Evolutionary conservation across 176 grass and related monocot species (phyloP).

Genomic region (Pharus latifolius): DNA sequence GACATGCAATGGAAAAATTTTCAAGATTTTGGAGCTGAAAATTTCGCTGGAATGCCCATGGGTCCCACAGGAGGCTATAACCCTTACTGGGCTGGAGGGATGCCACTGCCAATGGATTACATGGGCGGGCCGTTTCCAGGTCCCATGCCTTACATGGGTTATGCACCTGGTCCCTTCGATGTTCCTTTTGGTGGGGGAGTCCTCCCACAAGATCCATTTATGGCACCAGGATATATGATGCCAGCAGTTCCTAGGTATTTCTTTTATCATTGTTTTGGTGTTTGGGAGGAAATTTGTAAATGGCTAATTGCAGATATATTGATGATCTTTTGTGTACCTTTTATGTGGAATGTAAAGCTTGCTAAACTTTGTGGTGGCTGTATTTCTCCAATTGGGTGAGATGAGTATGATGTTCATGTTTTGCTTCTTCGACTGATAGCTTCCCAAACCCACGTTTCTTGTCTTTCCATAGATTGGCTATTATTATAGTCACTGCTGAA

Average conservation of each 20-base stretch:
- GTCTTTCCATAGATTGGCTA: background rate
- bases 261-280: slow-evolving; percentile 3
- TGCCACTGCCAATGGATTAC: slow-evolving; percentile 81
- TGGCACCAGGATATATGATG: slow-evolving; percentile 79
- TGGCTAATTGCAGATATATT: background rate
- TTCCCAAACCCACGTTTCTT: background rate
- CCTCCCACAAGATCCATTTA: slow-evolving; percentile 83
- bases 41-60: slow-evolving; percentile 78
- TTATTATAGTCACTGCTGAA: slow-evolving; percentile 5
- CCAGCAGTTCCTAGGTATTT: slow-evolving; percentile 73
- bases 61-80: slow-evolving; percentile 62
- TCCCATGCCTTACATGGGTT: slow-evolving; percentile 77
- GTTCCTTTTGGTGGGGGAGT: slow-evolving; percentile 52
- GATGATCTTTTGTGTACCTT: background rate
- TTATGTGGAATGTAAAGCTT: background rate
- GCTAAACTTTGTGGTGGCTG: background rate
- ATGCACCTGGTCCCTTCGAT: slow-evolving; percentile 67
- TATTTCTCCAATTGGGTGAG: slow-evolving; percentile 9
- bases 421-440: background rate
- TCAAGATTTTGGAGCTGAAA: slow-evolving; percentile 68
- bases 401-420: background rate
- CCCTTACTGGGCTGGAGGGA: slow-evolving; percentile 61
- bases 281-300: slow-evolving; percentile 1
- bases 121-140: slow-evolving; percentile 61
- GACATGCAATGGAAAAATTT: slow-evolving; percentile 74